These are phyloP conservation scores for Persicaria maculosa DNA, from an alignment of 148 eudicot species.

Conservation along the genomic window DNA sequence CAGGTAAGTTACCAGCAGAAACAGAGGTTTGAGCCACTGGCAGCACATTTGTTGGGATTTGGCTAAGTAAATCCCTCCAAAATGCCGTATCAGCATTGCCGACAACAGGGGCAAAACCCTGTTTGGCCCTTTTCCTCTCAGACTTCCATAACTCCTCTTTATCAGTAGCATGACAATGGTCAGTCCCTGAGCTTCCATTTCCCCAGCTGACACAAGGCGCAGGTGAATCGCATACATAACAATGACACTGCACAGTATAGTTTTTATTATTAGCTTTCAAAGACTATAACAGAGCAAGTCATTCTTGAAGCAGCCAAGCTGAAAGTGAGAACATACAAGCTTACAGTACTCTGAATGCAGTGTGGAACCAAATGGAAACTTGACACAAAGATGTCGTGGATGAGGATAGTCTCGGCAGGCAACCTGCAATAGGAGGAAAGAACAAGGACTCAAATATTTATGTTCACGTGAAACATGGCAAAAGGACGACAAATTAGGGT, in stretches of 20 bases:
- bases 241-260: slow-evolving; percentile 72
- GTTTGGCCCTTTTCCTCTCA: slow-evolving; percentile 36
- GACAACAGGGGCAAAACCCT: slow-evolving; percentile 22
- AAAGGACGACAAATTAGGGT: background rate
- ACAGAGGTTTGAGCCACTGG: slow-evolving; percentile 12
- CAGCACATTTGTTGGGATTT: slow-evolving; percentile 1
- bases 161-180: slow-evolving; percentile 85
- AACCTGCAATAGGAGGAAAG: slow-evolving; percentile 41
- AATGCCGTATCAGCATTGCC: slow-evolving; percentile 13
- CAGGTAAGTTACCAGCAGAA: slow-evolving; percentile 14
- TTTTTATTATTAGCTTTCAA: background rate
- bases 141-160: slow-evolving; percentile 54
- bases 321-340: slow-evolving; percentile 11
- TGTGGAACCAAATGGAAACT: slow-evolving; percentile 62
- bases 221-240: slow-evolving; percentile 84
- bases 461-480: background rate
- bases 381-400: slow-evolving; percentile 86
- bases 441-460: slow-evolving; percentile 8
- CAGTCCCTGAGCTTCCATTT: slow-evolving; percentile 35
- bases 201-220: slow-evolving; percentile 87
- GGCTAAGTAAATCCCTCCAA: slow-evolving; percentile 12
- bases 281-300: background rate
- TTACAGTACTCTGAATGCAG: slow-evolving; percentile 55
- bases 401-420: slow-evolving; percentile 99
- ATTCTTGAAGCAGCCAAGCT: background rate